Conservation (phyloP, 495 filamentous ascomycete species). For the Thermothielavioides terrestris region DNA sequence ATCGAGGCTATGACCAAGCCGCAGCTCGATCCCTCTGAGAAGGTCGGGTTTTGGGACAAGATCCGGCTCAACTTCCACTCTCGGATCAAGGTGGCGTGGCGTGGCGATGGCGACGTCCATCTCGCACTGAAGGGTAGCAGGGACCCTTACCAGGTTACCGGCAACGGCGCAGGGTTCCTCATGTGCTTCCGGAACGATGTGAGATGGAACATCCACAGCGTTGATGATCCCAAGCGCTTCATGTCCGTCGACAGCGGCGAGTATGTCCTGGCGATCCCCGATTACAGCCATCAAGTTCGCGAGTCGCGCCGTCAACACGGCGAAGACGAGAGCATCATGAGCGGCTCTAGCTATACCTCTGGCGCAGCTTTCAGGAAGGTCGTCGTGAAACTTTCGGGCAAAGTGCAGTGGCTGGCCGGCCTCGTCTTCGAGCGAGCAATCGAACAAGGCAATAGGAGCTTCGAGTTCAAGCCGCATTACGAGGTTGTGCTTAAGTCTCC, state of each 20-base stretch:
- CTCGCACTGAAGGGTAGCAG: slow-evolving; percentile 85
- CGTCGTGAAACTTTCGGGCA: slow-evolving; percentile 94
- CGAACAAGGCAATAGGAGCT: slow-evolving; percentile 54
- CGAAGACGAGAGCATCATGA: slow-evolving; percentile 55
- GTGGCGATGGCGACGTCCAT: slow-evolving; percentile 91
- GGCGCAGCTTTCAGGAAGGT: slow-evolving; percentile 90
- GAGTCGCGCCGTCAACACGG: slow-evolving; percentile 48
- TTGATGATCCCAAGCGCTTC: slow-evolving; percentile 79
- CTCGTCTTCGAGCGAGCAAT: slow-evolving; percentile 85
- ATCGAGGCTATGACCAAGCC: slow-evolving; percentile 96
- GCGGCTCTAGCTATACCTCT: slow-evolving; percentile 57
- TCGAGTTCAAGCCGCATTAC: slow-evolving; percentile 87
- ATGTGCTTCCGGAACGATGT: slow-evolving; percentile 98
- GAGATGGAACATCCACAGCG: slow-evolving; percentile 69
- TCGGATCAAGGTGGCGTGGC: slow-evolving; percentile 81
- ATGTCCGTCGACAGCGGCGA: slow-evolving; percentile 94
- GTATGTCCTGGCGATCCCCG: slow-evolving; percentile 86
- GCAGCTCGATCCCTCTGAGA: slow-evolving; percentile 85
- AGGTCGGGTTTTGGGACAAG: slow-evolving; percentile 98
- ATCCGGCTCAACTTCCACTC: slow-evolving; percentile 93
- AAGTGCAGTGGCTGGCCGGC: slow-evolving; percentile 82
- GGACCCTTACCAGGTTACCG: slow-evolving; percentile 89
- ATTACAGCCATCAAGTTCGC: slow-evolving; percentile 81
- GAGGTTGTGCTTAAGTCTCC: slow-evolving; percentile 80
- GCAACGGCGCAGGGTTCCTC: slow-evolving; percentile 85